phyloP scores from a whole-genome alignment of 192 early-diverging fungal species.

The Cetraspora pellucida region DNA sequence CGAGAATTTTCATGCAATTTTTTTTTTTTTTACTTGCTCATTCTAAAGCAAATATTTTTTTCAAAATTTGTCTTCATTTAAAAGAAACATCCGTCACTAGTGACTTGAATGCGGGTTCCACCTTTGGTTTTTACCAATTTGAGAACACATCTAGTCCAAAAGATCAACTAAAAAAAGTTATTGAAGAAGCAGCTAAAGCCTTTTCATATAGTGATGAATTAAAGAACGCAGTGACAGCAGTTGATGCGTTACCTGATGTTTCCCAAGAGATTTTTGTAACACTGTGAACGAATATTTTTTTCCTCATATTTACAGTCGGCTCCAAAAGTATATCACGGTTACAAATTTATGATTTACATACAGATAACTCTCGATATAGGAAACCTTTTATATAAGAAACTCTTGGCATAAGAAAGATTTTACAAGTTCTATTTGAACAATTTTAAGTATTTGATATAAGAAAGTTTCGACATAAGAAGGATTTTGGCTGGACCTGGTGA shows the following conservation, averaged over 20 bases:
- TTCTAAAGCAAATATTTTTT: not conserved
- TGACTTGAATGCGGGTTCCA: not conserved
- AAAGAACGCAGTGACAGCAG: not conserved
- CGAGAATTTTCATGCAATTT: not conserved
- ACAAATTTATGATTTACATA: too few species aligned
- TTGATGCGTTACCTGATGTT: slow-evolving; percentile 5
- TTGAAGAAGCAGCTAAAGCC: not conserved
- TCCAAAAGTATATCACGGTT: too few species aligned
- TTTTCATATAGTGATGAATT: not conserved
- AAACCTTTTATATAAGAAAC: too few species aligned
- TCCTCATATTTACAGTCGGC: too few species aligned
- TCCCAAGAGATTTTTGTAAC: not conserved
- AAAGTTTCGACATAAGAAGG: too few species aligned
- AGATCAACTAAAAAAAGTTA: not conserved
- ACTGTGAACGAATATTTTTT: not conserved
- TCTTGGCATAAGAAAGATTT: too few species aligned
- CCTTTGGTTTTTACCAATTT: slow-evolving; percentile 19
- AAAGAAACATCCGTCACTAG: not conserved
- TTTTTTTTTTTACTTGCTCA: not conserved
- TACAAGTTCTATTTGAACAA: too few species aligned
- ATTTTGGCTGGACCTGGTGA: too few species aligned
- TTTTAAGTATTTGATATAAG: too few species aligned
- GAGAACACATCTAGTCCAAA: not conserved
- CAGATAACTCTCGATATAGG: too few species aligned
- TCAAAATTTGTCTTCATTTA: not conserved